Conservation (phyloP, 345 rosid genomes). For the Moricandia moricandioides region DNA sequence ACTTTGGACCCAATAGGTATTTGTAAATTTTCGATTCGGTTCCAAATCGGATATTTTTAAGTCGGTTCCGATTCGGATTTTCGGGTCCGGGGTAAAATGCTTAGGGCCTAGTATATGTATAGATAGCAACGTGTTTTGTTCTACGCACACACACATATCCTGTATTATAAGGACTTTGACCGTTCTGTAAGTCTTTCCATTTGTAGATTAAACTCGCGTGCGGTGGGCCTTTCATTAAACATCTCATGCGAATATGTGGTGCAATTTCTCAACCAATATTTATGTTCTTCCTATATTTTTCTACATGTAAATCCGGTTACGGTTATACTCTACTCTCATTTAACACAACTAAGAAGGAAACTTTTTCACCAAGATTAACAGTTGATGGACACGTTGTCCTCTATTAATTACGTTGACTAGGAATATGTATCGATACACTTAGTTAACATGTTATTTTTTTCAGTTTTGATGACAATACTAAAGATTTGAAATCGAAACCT, state of each 20-base stretch:
- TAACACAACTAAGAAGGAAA: not conserved
- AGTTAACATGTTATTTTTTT: not conserved
- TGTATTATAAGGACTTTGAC: not conserved
- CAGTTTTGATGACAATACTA: not conserved
- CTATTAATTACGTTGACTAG: not conserved
- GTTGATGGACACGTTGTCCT: not conserved
- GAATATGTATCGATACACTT: not conserved
- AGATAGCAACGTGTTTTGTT: slow-evolving; percentile 7
- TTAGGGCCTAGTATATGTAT: too few relatives aligned
- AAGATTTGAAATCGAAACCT: too few relatives aligned
- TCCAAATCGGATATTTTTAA: too few relatives aligned
- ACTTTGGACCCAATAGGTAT: too few relatives aligned
- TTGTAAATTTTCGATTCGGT: too few relatives aligned
- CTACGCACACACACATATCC: not conserved
- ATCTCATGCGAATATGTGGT: not conserved
- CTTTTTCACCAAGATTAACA: not conserved
- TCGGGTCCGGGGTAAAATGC: not conserved
- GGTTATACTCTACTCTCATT: not conserved
- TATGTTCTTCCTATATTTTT: not conserved
- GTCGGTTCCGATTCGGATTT: too few relatives aligned
- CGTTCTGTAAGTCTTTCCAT: slow-evolving; percentile 1
- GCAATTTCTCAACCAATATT: not conserved
- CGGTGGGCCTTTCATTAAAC: not conserved
- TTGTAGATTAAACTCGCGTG: not conserved
- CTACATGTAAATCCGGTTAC: not conserved